Conservation (phyloP, 495 filamentous ascomycete species). For the Penicillium lagena region DNA sequence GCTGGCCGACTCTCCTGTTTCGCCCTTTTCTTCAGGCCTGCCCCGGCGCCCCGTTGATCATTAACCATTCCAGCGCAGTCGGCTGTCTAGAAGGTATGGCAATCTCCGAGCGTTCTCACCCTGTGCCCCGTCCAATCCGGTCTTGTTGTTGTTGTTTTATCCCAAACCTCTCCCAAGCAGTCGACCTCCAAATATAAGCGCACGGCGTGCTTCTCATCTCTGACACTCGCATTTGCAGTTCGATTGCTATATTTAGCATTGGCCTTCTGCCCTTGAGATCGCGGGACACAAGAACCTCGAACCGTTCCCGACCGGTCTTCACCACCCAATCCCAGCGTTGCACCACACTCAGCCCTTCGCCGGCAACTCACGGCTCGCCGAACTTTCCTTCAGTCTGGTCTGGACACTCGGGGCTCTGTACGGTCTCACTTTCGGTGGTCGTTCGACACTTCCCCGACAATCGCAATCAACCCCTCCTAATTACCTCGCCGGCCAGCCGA, state of each 20-base stretch:
- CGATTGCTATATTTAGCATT: constrained; percentile 4
- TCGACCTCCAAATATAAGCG: background rate
- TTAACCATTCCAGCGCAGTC: constrained; percentile 6
- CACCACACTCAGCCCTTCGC: no score
- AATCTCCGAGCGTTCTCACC: constrained; percentile 11
- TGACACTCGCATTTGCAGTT: constrained; percentile 1
- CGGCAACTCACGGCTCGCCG: no score
- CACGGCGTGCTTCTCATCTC: background rate
- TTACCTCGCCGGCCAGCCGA: background rate
- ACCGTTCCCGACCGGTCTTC: background rate
- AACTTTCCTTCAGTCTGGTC: no score
- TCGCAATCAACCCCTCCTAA: background rate
- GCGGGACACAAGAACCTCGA: background rate
- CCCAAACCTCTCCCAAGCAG: no score
- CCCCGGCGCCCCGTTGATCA: constrained; percentile 14
- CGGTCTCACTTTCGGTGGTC: background rate
- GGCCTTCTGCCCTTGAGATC: background rate
- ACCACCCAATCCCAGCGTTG: no score
- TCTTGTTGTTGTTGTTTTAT: background rate
- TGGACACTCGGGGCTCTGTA: no score
- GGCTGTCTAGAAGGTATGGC: constrained; percentile 1
- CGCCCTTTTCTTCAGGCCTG: background rate
- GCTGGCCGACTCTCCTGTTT: background rate
- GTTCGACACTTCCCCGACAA: no score
- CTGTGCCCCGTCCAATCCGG: background rate